Evolutionary conservation across 768 basidiomycete species (phyloP), one percentile per base, ranked within the genome.

Genomic region (Podaxis carcinomalis): DNA sequence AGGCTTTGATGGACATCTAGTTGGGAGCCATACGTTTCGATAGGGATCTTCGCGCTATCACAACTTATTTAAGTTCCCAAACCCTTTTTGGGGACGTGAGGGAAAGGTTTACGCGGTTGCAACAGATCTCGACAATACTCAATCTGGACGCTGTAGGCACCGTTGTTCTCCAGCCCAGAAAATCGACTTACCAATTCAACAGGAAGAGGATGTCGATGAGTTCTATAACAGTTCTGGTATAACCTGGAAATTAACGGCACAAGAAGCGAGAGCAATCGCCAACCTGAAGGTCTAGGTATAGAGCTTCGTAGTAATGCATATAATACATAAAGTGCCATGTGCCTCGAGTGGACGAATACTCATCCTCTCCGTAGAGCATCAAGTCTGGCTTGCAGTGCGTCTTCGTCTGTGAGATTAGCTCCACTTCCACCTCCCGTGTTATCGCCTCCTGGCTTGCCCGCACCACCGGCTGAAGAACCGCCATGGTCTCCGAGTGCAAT

Each of bases 21-120:
- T 83, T 98, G 61, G 97, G 97, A 25, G 96, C 95, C 3, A 89
- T 99, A 62, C 89, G 95, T 14, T 95, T 97, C 70, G 97, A 99
- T 68, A 85, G 90, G 16, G 96, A 99, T 71, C 77, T 98, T 49
- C 83, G 96, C 25, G 84, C 92, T 3, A 83, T 98, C 64, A 87
- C 85, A 23, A 79, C 88, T 1, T 95, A 90, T 73, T 82, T 99
- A 11, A 87, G 91, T 1, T 86, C 91, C 2, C 97, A 97, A 70
- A 94, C 92, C 4, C 80, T 84, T 4, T 95, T 93, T 72, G 93
- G 95, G 7, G 93, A 95, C 59, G 86, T 90, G 16, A 78, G 97
- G 66, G 95, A 97, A 66, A 96, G 95, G 73, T 97, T 98, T 69
- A 75, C 88, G 23, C 81, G 97, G 25, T 72, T 99, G 63, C 95